Conservation (phyloP, 768 basidiomycete genomes). For the Mycena epipterygia region DNA sequence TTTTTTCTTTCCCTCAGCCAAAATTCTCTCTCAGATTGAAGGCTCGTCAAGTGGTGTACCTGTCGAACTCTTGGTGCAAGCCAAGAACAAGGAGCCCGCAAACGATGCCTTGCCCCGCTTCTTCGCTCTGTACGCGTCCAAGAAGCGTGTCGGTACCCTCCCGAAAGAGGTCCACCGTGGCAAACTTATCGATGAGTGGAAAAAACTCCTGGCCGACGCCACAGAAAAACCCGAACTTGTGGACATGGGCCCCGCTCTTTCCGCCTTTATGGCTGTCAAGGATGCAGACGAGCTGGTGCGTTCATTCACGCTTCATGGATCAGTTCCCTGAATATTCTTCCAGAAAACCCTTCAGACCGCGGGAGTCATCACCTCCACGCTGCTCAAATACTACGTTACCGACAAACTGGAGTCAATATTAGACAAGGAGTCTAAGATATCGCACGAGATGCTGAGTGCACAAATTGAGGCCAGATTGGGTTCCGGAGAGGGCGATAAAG, state of each 20-base stretch:
- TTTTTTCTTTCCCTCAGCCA: constrained; percentile 64
- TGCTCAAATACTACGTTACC: constrained; percentile 88
- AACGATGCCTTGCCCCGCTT: constrained; percentile 83
- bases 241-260: constrained; percentile 84
- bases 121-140: constrained; percentile 69
- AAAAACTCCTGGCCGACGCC: constrained; percentile 67
- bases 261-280: constrained; percentile 86
- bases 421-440: constrained; percentile 91
- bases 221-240: constrained; percentile 77
- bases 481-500: constrained; percentile 81
- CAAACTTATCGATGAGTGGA: constrained; percentile 92
- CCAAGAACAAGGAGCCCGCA: constrained; percentile 83
- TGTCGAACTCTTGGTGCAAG: constrained; percentile 83
- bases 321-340: not conserved
- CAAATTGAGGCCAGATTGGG: constrained; percentile 92
- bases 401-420: constrained; percentile 91
- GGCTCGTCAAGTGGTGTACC: constrained; percentile 67
- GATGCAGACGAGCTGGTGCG: constrained; percentile 93
- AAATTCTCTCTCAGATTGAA: constrained; percentile 86
- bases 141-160: constrained; percentile 79
- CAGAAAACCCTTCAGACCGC: constrained; percentile 87
- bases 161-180: constrained; percentile 89
- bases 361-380: constrained; percentile 84
- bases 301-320: constrained; percentile 34
- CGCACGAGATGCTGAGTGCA: constrained; percentile 87